Evolutionary conservation across 2,329 filamentous ascomycete genomes (phyloP).

Genomic region (Aureobasidium melanogenum): DNA sequence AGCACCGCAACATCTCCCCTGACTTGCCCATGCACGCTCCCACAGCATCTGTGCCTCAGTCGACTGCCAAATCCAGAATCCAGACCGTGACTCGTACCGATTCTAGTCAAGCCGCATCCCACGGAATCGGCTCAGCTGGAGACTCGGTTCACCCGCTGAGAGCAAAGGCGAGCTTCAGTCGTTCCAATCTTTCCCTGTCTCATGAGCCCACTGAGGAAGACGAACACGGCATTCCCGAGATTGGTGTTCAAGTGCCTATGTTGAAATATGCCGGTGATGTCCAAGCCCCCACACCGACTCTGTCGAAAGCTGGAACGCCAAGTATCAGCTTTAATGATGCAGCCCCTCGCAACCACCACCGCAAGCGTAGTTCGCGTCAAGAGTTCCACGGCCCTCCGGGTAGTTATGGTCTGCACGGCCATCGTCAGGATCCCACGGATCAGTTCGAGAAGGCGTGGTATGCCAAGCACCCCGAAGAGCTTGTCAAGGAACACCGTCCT

Average conservation of each 20-base stretch:
- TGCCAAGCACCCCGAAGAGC: constrained; percentile 77
- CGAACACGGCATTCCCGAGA: constrained; percentile 83
- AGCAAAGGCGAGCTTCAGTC: constrained; percentile 51
- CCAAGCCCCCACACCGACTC: constrained; percentile 75
- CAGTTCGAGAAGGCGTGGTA: constrained; percentile 89
- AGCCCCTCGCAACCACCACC: constrained; percentile 48
- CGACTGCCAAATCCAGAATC: constrained; percentile 75
- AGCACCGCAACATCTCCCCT: constrained; percentile 68
- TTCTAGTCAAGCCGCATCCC: constrained; percentile 76
- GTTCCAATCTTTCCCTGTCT: constrained; percentile 39
- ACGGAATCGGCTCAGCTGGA: constrained; percentile 61
- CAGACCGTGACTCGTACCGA: constrained; percentile 82
- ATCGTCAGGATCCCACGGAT: constrained; percentile 64
- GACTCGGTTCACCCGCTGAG: constrained; percentile 49
- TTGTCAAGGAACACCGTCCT: constrained; percentile 64
- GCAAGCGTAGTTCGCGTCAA: constrained; percentile 64
- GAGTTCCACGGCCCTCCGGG: constrained; percentile 64
- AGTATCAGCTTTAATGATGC: constrained; percentile 47
- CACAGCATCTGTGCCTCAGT: constrained; percentile 72
- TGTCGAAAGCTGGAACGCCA: constrained; percentile 36
- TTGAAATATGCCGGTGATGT: constrained; percentile 87
- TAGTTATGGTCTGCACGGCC: constrained; percentile 87
- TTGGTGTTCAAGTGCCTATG: constrained; percentile 90
- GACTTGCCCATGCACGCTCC: constrained; percentile 84
- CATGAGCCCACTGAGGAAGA: constrained; percentile 53